phyloP scores from a whole-genome alignment of 2,329 filamentous ascomycete genomes.

The Grosmannia clavigera region DNA sequence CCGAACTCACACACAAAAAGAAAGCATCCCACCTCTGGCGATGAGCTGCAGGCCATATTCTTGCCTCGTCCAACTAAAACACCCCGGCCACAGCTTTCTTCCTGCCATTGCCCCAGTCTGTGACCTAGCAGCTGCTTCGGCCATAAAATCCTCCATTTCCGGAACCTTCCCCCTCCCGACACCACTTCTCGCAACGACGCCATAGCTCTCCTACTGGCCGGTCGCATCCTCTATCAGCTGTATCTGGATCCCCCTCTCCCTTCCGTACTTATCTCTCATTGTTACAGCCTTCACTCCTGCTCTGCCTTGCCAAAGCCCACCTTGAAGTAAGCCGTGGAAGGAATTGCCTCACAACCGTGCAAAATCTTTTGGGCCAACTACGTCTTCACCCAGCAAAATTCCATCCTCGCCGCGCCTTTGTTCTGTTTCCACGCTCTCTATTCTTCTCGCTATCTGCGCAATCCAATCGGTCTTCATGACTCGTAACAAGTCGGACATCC shows the following conservation, averaged over 20 bases:
- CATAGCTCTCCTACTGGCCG: neutral
- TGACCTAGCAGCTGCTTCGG: neutral
- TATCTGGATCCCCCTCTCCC: neutral
- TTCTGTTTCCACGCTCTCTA: neutral
- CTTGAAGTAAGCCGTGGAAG: neutral
- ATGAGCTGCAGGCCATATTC: neutral
- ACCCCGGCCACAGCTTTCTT: neutral
- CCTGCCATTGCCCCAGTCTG: neutral
- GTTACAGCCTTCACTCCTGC: neutral
- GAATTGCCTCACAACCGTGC: neutral
- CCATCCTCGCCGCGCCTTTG: neutral
- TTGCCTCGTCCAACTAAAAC: neutral
- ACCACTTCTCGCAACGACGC: neutral
- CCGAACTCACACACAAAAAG: neutral
- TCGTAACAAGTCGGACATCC: neutral
- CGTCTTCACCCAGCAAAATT: neutral
- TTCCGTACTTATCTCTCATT: neutral
- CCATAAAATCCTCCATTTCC: neutral
- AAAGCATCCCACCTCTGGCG: neutral
- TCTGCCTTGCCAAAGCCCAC: neutral
- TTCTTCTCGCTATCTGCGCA: neutral
- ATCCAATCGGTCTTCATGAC: neutral
- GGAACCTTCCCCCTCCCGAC: neutral
- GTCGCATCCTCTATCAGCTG: neutral
- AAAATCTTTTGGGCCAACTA: neutral